Evolutionary conservation across 1,139 yeast genomes (phyloP), one percentile per base, ranked within the genome.

Genomic region (Saccharomyces hybrid): DNA sequence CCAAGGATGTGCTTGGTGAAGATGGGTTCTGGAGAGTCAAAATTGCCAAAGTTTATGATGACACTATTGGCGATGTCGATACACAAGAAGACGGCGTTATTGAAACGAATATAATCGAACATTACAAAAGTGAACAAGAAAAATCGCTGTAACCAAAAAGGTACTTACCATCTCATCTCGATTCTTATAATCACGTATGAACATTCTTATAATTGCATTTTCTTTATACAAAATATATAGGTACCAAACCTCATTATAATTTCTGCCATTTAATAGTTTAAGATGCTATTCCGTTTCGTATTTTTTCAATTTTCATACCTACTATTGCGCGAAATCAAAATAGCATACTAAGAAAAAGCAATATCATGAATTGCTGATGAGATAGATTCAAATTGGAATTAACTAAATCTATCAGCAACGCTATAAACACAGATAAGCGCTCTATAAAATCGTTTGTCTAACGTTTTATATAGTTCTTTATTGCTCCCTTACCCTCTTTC

Each of bases 11-110:
- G 8, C 68, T 84, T 53, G 90, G 88, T 51, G 85, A 80, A 31
- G 80, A 76, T 56, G 95, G 95, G 1, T 85, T 85, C 77, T 83
- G 89, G 85, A 82, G 86, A 69, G 82, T 81, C 59, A 76, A 80
- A 65, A 75, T 85, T 61, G 73, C 76, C 65, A 80, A 76, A 61
- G 71, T 59, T 16, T 59, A 59, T 51, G 57, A 60, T 20, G 56
- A 55, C 14, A 55, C 57, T n/a, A 59, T 51, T 7, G 11, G 38
- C 14, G 57, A 52, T 27, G 57, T 49, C 13, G 53, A 49, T 44
- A 25, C 46, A 46, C 34, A 34, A 11, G 54, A 51, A 5, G 47
- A 49, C 26, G 47, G 42, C 27, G 41, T 47, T 38, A 20, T 46
- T 25, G 41, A 49, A 6, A 14, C 52, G 7, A 11, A 8, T n/a